phyloP scores from a whole-genome alignment of 2,329 filamentous ascomycete species.

The Aureobasidium leucospermi region DNA sequence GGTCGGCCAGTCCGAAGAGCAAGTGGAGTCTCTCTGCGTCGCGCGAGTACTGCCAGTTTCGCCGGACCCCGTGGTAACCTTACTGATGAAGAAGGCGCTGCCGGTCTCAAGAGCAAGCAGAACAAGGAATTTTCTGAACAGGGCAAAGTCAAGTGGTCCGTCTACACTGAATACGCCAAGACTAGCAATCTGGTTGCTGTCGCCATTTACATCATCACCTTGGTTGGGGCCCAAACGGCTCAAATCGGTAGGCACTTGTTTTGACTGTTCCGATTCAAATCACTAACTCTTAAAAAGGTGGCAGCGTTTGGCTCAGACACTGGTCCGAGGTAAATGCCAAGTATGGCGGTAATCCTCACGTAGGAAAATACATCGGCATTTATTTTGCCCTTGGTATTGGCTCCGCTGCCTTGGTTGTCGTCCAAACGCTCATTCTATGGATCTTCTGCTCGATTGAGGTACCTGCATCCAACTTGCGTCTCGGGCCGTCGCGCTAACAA shows the following conservation, averaged over 20 bases:
- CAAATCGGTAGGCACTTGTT: conserved; percentile 58
- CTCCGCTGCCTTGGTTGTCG: conserved; percentile 72
- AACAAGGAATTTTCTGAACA: conserved; percentile 84
- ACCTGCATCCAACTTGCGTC: conserved; percentile 18
- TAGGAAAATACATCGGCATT: conserved; percentile 87
- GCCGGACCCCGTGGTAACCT: conserved; percentile 76
- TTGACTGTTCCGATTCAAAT: background rate
- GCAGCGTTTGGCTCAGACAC: conserved; percentile 85
- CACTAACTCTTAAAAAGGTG: conserved; percentile 43
- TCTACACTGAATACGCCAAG: conserved; percentile 91
- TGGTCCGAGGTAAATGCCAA: conserved; percentile 78
- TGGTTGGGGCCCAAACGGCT: conserved; percentile 73
- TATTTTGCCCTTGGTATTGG: conserved; percentile 95
- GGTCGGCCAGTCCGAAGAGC: conserved; percentile 51
- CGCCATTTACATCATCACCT: conserved; percentile 64
- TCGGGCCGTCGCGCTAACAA: conserved; percentile 18
- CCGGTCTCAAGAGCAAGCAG: conserved; percentile 67
- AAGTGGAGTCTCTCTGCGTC: conserved; percentile 74
- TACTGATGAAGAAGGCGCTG: conserved; percentile 66
- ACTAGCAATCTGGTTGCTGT: conserved; percentile 87
- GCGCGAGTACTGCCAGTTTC: conserved; percentile 88
- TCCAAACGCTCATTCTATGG: conserved; percentile 94
- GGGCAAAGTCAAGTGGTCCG: conserved; percentile 95
- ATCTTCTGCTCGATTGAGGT: conserved; percentile 99
- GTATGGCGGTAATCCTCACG: conserved; percentile 60